Percentiles rank a stretch among this genome's conserved stretches.
phyloP scores from a whole-genome alignment of 108 stramenopile genomes.

The Fistulifera pelliculosa region DNA sequence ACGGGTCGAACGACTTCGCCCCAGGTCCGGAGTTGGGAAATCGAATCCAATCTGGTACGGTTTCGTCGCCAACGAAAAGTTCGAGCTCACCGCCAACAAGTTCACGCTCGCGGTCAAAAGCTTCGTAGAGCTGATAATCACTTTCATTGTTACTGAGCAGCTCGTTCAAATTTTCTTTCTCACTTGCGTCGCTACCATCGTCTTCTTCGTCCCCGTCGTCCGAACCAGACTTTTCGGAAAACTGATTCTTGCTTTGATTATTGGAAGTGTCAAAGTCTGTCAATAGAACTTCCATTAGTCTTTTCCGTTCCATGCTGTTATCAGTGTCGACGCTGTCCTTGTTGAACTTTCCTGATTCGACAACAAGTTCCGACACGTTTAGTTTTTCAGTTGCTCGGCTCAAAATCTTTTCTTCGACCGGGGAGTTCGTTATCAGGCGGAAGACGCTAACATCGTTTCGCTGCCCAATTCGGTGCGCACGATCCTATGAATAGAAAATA shows the following conservation, averaged over 20 bases:
- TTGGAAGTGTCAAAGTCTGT: constrained; percentile 71
- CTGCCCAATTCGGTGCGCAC: constrained; percentile 97
- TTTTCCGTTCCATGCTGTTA: constrained; percentile 70
- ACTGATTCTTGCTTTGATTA: constrained; percentile 18
- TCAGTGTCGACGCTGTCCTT: constrained; percentile 65
- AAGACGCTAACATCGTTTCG: constrained; percentile 82
- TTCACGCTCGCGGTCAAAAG: constrained; percentile 52
- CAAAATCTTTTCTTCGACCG: constrained; percentile 90
- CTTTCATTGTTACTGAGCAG: constrained; percentile 86
- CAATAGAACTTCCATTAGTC: constrained; percentile 80
- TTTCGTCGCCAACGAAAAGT: constrained; percentile 44
- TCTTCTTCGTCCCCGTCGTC: constrained; percentile 60
- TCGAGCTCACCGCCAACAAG: constrained; percentile 5
- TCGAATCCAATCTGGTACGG: constrained; percentile 79
- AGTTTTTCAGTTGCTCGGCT: constrained; percentile 87
- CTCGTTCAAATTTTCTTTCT: constrained; percentile 67
- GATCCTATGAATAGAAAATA: constrained; percentile 26
- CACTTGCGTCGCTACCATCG: constrained; percentile 27
- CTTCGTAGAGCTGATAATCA: constrained; percentile 79
- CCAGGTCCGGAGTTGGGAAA: constrained; percentile 20
- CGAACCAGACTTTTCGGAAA: constrained; percentile 20
- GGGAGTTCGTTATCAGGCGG: constrained; percentile 83
- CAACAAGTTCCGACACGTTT: constrained; percentile 88
- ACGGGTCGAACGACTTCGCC: constrained; percentile 24
- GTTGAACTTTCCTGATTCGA: constrained; percentile 94